Base-by-base conservation (phyloP, 768 basidiomycete genomes). In the Russula ochroleuca region DNA sequence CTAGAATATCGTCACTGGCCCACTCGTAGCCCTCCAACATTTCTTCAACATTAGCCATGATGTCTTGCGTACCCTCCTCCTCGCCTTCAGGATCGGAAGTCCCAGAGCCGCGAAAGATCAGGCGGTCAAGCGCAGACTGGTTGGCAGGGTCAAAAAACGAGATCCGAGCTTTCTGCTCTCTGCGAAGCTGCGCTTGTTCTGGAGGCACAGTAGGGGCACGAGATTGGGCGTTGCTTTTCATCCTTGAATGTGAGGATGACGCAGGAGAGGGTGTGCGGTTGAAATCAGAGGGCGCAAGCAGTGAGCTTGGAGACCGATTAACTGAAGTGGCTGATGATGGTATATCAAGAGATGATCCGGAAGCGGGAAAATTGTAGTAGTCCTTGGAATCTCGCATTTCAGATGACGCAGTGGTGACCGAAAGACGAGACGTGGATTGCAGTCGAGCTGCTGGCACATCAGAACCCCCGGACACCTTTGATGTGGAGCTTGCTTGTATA, bases 21-120 rank as follows among this genome's bases (percentile, higher is more conserved):
- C 94, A 98, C 73, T 98, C 97, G 70, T 97, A 97, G 0, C 97
- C 95, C 70, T 99, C 97, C 28, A 99, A 80, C 93, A 99, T 95
- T 73, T 99, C 97, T 72, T 99, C 97, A 2, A 99, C 94, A 73
- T 86, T 97, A 6, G 88, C 78, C 76, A 99, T 81, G 4, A 92
- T 92, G 10, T 87, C 90, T 67, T 92, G 87, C 13, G 84, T 81
- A 61, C 82, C 85, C 69, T 92, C 90, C 58, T 88, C 88, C 61
- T 86, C 87, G 14, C 68, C 71, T 45, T 72, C 72, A 1, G 61
- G 67, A 11, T 68, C 74, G 21, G 64, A 67, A 31, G 14, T 61
- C 67, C 72, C 73, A 2, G 59, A 69, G 28, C 74, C 73, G 3
- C 74, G 76, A 35, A 79, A 79, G 17, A 93, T 80, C 17, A 94